Evolutionary conservation across 495 filamentous ascomycete species (phyloP), one percentile per base, ranked within the genome.

Genomic region (Podospora pseudopauciseta): DNA sequence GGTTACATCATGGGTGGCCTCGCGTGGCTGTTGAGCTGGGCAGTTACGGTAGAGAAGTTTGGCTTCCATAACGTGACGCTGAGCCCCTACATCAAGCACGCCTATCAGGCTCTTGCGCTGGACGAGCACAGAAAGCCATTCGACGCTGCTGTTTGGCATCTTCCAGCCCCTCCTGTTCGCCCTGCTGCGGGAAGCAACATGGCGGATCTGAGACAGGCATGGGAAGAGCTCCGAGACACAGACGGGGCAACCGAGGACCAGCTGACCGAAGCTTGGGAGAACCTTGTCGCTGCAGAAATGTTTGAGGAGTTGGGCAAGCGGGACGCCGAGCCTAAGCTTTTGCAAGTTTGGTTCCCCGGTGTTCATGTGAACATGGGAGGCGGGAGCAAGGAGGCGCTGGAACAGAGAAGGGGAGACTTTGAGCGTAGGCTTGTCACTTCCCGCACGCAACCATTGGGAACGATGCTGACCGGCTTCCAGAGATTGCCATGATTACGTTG

Each of bases 331-430:
- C 61, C 72, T 13, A 72, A 78, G 76, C 80, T 92, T 27, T 83
- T 85, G 53, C 89, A 92, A 74, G 87, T 88, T 61, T 92, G 89
- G 89, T 91, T 92, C 70, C 87, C 87, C 0, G 87, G 89, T 30
- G 79, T 81, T 5, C 89, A 92, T 73, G 82, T 79, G 20, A 90
- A 91, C 70, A 78, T 91, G 15, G 89, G 89, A 4, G 86, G 89
- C 4, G 87, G 87, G 15, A 78, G 70, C 59, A 60, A 67, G 0
- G 78, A 80, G 60, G 73, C 76, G 6, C n/a, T 68, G 62, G 30
- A 44, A 26, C 60, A 62, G 11, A 67, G 61, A 44, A 63, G 54
- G 59, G 30, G 39, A 4, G 60, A 63, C 16, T 49, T 65, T 20
- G 64, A 57, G 59, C 39, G 39, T 49, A 49, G 13, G 39, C 39